Conservation (phyloP, 2,329 filamentous ascomycete species). For the Monosporascus sp. region DNA sequence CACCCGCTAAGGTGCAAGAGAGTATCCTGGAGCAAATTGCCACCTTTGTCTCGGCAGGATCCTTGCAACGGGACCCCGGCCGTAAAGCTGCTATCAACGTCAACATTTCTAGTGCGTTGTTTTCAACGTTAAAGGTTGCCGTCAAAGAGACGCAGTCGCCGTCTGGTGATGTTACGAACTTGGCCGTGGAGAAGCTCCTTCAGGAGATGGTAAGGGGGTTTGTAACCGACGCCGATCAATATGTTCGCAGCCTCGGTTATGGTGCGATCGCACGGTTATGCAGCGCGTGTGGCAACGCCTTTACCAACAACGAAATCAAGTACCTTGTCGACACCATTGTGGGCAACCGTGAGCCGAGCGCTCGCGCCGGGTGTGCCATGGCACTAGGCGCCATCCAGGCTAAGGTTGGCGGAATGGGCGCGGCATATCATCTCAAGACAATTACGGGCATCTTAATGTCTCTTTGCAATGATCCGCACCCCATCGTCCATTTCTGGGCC, state of each 20-base stretch:
- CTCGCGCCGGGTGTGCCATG: slow-evolving; percentile 89
- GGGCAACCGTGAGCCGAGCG: slow-evolving; percentile 85
- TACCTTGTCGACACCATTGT: slow-evolving; percentile 92
- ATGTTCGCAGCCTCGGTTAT: slow-evolving; percentile 79
- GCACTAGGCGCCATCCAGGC: slow-evolving; percentile 90
- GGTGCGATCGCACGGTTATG: slow-evolving; percentile 83
- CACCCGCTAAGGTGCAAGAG: slow-evolving; percentile 87
- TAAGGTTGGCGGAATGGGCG: slow-evolving; percentile 95
- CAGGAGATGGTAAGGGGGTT: slow-evolving; percentile 70
- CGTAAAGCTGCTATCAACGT: slow-evolving; percentile 86
- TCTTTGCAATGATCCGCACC: slow-evolving; percentile 89
- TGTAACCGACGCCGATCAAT: slow-evolving; percentile 76
- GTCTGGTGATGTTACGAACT: slow-evolving; percentile 65
- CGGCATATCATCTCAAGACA: slow-evolving; percentile 91
- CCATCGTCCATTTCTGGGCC: slow-evolving; percentile 94
- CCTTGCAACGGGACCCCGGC: slow-evolving; percentile 77
- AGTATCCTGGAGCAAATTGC: slow-evolving; percentile 92
- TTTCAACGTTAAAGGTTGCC: slow-evolving; percentile 76
- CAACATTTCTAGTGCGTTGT: slow-evolving; percentile 78
- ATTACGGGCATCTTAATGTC: slow-evolving; percentile 99
- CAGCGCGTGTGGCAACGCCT: slow-evolving; percentile 74
- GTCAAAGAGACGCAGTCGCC: slow-evolving; percentile 72
- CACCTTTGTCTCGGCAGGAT: slow-evolving; percentile 76
- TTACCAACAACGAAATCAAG: slow-evolving; percentile 87
- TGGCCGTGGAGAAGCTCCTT: slow-evolving; percentile 76